Percentiles rank a stretch among this genome's conserved stretches.
Conservation (phyloP, 2,329 filamentous ascomycete species). For the Fusarium cicatricum region DNA sequence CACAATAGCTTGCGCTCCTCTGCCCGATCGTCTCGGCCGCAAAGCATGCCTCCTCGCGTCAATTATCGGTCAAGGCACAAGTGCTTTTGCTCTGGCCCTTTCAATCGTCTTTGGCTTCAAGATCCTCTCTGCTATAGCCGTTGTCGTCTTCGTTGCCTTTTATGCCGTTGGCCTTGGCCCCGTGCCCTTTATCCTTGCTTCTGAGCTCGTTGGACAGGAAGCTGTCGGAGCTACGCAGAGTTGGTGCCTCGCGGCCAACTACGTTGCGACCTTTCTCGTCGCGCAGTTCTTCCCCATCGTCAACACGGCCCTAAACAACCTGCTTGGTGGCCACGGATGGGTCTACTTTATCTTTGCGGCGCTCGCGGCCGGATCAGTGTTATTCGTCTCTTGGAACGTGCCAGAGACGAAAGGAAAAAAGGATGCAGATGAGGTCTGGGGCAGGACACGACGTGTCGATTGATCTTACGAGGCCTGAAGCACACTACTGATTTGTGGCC, state of each 20-base stretch:
- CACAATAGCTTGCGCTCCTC: slow-evolving; percentile 81
- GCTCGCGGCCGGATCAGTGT: slow-evolving; percentile 72
- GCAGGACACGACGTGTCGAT: slow-evolving; percentile 65
- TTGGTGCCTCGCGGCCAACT: slow-evolving; percentile 87
- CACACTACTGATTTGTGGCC: no score
- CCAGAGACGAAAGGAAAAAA: slow-evolving; percentile 90
- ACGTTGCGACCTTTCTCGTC: slow-evolving; percentile 88
- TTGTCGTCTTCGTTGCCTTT: slow-evolving; percentile 85
- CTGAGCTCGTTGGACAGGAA: slow-evolving; percentile 88
- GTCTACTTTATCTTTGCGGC: slow-evolving; percentile 92
- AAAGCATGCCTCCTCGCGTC: slow-evolving; percentile 86
- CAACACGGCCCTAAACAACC: slow-evolving; percentile 73
- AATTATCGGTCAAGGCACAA: slow-evolving; percentile 83
- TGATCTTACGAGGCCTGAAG: slow-evolving; percentile 36
- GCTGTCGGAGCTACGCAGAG: slow-evolving; percentile 92
- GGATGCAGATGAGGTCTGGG: slow-evolving; percentile 91
- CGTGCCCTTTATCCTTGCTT: slow-evolving; percentile 92
- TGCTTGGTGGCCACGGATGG: slow-evolving; percentile 75
- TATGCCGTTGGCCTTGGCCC: slow-evolving; percentile 93
- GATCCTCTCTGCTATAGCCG: slow-evolving; percentile 79
- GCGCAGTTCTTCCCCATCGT: slow-evolving; percentile 94
- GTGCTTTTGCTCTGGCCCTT: slow-evolving; percentile 78
- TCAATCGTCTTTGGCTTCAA: slow-evolving; percentile 79
- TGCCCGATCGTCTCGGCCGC: slow-evolving; percentile 87
- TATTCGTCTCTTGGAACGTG: slow-evolving; percentile 77